Percentiles rank a stretch among this genome's conserved stretches.
phyloP scores from a whole-genome alignment of 768 basidiomycete species.

The Chalciporus sphaerocephalus region DNA sequence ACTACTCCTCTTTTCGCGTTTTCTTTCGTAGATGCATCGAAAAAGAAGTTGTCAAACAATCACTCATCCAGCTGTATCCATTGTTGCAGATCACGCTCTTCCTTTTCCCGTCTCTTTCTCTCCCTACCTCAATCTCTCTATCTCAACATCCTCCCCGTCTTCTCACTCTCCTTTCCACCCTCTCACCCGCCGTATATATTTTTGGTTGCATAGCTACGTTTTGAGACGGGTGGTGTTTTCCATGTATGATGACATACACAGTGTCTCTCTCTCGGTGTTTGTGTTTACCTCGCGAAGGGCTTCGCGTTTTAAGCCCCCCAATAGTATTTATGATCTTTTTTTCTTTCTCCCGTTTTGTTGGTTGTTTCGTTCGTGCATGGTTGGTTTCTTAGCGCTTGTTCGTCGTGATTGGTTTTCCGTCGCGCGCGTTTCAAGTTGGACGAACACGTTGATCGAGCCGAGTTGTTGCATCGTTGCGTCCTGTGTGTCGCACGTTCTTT shows the following conservation, averaged over 20 bases:
- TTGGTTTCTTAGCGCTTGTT: too few species aligned
- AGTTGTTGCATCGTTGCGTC: too few species aligned
- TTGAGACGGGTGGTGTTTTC: constrained; percentile 8
- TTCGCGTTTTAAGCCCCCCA: constrained; percentile 46
- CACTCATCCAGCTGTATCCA: background rate
- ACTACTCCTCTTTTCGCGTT: background rate
- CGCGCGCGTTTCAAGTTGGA: too few species aligned
- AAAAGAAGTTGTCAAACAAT: background rate
- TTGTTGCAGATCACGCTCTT: background rate
- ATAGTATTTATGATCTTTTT: constrained; percentile 32
- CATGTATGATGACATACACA: constrained; percentile 17
- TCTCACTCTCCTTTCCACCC: constrained; percentile 1
- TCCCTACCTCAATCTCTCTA: background rate
- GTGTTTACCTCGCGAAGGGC: constrained; percentile 42
- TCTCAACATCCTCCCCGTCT: background rate
- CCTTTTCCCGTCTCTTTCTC: constrained; percentile 1
- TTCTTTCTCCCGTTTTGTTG: too few species aligned
- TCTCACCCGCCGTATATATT: constrained; percentile 30
- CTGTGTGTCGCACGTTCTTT: too few species aligned
- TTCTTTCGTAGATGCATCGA: background rate
- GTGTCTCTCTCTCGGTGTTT: constrained; percentile 26
- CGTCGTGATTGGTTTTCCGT: too few species aligned
- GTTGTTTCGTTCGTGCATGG: too few species aligned
- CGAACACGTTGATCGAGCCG: too few species aligned
- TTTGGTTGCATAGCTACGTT: constrained; percentile 24